Evolutionary conservation across 345 rosid genomes (phyloP), one percentile per base, ranked within the genome.

Genomic region (Eucalyptus lansdowneana): DNA sequence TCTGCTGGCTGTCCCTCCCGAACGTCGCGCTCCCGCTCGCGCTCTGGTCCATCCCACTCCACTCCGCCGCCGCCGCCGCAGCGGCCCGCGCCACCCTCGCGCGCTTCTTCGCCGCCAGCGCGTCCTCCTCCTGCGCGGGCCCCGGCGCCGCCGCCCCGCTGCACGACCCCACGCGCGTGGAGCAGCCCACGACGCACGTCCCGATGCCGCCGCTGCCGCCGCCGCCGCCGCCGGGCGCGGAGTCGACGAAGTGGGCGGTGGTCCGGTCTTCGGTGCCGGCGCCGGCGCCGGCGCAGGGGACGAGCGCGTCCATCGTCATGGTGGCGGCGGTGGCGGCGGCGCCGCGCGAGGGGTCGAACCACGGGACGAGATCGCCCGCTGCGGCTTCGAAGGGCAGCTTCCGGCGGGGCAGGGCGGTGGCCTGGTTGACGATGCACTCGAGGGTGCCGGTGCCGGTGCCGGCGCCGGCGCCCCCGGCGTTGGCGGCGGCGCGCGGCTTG

Each of bases 401-500:
- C 86, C 31, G 45, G 31, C 27, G 62, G n/a, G 50, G 88, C 44
- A 83, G 90, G 76, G 47, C 49, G 80, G 96, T 95, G 67, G 98
- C 99, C 92, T 97, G 99, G 93, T 97, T 94, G 88, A 98, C 98
- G 87, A 98, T 91, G 27, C 98, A 97, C 93, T 97, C 99, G 51
- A 98, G 96, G 37, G 99, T 96, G 67, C 98, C 99, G 62, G 99
- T 96, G 67, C 98, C 99, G 62, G 93, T 47, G 29, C 14, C 87
- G 37, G 93, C 65, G 29, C 14, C 24, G 27, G 88, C 53, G 54
- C 29, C 29, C 54, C 49, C 88, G 42, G 16, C 16, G 69, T 62
- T 62, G 85, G 85, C 44, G 47, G 51, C 51, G 80, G 49, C 69
- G 42, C 88, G 62, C 21, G 88, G 67, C 88, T 86, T 86, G 16